A percentile compares a stretch with the other conserved stretches of the same genome.
phyloP scores from a whole-genome alignment of 2,329 filamentous ascomycete genomes.

The Paecilomyces dactylethromorphus region DNA sequence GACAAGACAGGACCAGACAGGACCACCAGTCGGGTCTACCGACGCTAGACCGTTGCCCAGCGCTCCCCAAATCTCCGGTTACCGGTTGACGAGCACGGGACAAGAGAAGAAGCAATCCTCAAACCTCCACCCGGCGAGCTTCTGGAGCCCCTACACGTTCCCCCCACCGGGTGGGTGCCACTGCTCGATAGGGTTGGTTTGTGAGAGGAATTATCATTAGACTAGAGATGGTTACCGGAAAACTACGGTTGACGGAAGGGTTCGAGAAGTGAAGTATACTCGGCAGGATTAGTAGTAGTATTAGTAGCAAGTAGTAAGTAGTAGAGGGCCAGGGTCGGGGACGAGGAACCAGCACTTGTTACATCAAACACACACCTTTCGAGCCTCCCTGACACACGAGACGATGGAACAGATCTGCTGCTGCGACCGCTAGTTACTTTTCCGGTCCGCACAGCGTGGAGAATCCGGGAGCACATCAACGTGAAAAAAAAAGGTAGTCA shows the following conservation, averaged over 20 bases:
- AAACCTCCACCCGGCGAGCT: not conserved
- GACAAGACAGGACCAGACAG: not conserved
- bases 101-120: not conserved
- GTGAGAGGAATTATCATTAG: not conserved
- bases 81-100: conserved; percentile 1
- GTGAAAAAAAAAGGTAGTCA: not conserved
- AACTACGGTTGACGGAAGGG: not conserved
- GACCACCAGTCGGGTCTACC: not conserved
- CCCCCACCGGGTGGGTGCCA: not conserved
- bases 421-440: not conserved
- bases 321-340: not conserved
- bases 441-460: not conserved
- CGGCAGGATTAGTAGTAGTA: too few relatives aligned
- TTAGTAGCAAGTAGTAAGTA: too few relatives aligned
- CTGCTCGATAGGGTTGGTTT: not conserved
- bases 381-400: not conserved
- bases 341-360: not conserved
- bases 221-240: not conserved
- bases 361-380: not conserved
- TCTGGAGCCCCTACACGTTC: not conserved
- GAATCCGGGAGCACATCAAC: not conserved
- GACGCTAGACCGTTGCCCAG: conserved; percentile 2
- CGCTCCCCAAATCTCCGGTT: conserved; percentile 1
- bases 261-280: not conserved
- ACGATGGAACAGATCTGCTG: not conserved